Percentiles rank a stretch among this genome's conserved stretches.
phyloP scores from a whole-genome alignment of 177 flowering plant species.

The Vitis hybrid region DNA sequence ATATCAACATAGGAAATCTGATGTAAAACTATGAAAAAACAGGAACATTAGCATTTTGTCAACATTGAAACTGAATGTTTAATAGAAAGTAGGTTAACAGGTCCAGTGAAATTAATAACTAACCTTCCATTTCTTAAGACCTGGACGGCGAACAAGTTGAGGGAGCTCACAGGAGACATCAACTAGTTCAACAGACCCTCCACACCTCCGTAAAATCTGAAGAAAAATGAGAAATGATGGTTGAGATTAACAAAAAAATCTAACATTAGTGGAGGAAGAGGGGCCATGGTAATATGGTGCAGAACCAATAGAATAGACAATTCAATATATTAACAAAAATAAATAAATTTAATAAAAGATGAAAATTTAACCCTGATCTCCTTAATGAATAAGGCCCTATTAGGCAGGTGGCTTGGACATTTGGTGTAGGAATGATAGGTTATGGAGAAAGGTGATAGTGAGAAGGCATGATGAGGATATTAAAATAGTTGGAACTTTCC shows the following conservation, averaged over 20 bases:
- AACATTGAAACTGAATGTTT: not conserved
- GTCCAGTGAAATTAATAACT: slow-evolving; percentile 10
- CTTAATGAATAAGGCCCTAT: too few species aligned
- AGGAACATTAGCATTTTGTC: not conserved
- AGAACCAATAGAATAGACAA: not conserved
- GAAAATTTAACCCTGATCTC: too few species aligned
- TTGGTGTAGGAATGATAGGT: too few species aligned
- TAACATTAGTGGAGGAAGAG: not conserved
- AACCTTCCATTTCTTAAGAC: slow-evolving; percentile 93
- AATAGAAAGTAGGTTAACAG: not conserved
- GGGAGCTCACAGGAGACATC: slow-evolving; percentile 90
- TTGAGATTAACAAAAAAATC: not conserved
- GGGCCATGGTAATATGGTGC: not conserved
- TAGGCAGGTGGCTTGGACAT: too few species aligned
- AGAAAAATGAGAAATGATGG: slow-evolving; percentile 14
- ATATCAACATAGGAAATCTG: not conserved
- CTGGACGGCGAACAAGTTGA: slow-evolving; percentile 79
- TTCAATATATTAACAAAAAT: not conserved
- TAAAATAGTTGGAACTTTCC: too few species aligned
- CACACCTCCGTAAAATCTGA: slow-evolving; percentile 82
- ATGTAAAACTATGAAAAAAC: not conserved
- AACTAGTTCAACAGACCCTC: slow-evolving; percentile 80
- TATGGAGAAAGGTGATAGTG: too few species aligned
- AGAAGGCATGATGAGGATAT: too few species aligned
- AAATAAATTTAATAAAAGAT: not conserved